These are phyloP conservation scores for Datisca glomerata DNA, from an alignment of 306 rosid species.

Conservation along the genomic window DNA sequence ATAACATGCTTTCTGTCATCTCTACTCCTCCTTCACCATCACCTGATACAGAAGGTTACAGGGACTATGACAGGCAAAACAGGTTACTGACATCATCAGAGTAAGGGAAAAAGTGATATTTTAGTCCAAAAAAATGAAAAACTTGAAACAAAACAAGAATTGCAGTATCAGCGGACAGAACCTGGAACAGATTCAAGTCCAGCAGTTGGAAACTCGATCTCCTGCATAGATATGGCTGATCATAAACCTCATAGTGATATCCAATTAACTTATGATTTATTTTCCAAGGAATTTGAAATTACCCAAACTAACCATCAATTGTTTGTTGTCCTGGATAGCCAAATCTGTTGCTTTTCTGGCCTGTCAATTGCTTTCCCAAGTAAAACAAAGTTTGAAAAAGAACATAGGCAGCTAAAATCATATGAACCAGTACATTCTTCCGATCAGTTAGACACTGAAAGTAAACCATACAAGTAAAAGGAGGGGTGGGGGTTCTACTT, in stretches of 20 bases:
- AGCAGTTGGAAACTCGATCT: constrained; percentile 93
- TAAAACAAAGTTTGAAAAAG: constrained; percentile 12
- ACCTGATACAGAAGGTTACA: constrained; percentile 34
- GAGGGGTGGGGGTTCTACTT: neutral
- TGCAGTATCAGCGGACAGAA: constrained; percentile 7
- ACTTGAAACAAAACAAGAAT: neutral
- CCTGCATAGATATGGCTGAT: constrained; percentile 44
- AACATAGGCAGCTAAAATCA: constrained; percentile 4
- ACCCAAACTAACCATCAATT: constrained; percentile 64
- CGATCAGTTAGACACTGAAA: neutral
- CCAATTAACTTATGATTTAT: constrained; percentile 7
- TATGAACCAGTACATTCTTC: neutral
- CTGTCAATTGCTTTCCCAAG: constrained; percentile 29
- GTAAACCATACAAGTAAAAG: neutral
- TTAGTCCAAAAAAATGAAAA: neutral
- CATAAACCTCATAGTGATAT: constrained; percentile 16
- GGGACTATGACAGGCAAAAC: constrained; percentile 7
- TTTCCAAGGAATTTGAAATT: constrained; percentile 11
- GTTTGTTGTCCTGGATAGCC: constrained; percentile 62
- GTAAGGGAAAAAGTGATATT: neutral
- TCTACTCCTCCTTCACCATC: constrained; percentile 98
- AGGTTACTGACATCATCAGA: constrained; percentile 7
- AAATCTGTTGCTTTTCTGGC: constrained; percentile 61
- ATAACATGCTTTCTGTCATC: constrained; percentile 85
- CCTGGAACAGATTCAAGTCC: constrained; percentile 92